These are phyloP conservation scores for Singerocomus rubriflavus DNA, from an alignment of 1,284 basidiomycete genomes.

Conservation along the genomic window DNA sequence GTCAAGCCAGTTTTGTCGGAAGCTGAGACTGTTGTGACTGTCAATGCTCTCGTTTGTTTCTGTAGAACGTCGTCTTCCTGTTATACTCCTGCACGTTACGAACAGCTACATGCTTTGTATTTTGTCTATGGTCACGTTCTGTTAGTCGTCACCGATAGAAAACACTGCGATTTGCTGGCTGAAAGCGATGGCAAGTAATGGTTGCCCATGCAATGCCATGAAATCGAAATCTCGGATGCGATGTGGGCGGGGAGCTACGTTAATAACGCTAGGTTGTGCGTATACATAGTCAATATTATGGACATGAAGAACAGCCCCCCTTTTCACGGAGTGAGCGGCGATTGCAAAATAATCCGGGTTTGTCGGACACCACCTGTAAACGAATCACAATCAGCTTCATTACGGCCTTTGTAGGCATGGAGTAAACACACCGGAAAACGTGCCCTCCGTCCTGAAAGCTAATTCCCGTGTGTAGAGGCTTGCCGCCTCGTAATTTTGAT, in stretches of 20 bases:
- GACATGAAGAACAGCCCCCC: slow-evolving; percentile 66
- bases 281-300: slow-evolving; percentile 62
- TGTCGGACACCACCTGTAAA: slow-evolving; percentile 68
- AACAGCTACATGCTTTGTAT: slow-evolving; percentile 20
- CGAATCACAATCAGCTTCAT: slow-evolving; percentile 6
- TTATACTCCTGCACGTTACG: slow-evolving; percentile 8
- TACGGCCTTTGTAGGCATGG: not conserved
- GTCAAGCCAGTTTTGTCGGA: slow-evolving; percentile 26
- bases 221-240: slow-evolving; percentile 75
- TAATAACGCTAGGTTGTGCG: slow-evolving; percentile 58
- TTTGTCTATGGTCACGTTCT: slow-evolving; percentile 3
- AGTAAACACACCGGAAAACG: slow-evolving; percentile 56
- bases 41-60: not conserved
- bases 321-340: slow-evolving; percentile 52
- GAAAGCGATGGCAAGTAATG: slow-evolving; percentile 63
- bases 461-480: slow-evolving; percentile 55
- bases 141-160: slow-evolving; percentile 45
- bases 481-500: slow-evolving; percentile 64
- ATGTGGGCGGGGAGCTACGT: slow-evolving; percentile 57
- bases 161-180: slow-evolving; percentile 53
- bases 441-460: slow-evolving; percentile 65
- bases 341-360: slow-evolving; percentile 73
- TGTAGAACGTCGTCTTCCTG: slow-evolving; percentile 6
- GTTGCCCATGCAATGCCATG: slow-evolving; percentile 52
- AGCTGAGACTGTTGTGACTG: slow-evolving; percentile 10